Evolutionary conservation across 2,329 filamentous ascomycete species (phyloP).

Genomic region (Nemania sp.): DNA sequence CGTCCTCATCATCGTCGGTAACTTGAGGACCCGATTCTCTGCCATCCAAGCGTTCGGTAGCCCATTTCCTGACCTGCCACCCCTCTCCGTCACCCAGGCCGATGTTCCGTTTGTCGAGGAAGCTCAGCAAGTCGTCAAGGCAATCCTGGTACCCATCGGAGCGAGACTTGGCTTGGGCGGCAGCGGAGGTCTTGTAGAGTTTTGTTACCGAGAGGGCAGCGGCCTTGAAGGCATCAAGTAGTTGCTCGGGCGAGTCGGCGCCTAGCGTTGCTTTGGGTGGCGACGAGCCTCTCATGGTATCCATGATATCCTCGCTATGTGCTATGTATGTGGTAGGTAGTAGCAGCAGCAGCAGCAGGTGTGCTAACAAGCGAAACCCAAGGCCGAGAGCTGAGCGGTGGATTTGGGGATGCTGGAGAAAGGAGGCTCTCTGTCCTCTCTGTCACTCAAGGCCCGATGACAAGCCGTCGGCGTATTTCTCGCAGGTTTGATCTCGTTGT

Average conservation of each 20-base stretch:
- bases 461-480: conserved; percentile 30
- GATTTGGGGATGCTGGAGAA: conserved; percentile 2
- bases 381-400: background rate
- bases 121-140: conserved; percentile 83
- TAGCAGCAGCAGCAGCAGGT: conserved; percentile 6
- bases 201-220: conserved; percentile 94
- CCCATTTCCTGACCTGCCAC: conserved; percentile 65
- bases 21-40: conserved; percentile 57
- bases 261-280: conserved; percentile 42
- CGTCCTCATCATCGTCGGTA: conserved; percentile 73
- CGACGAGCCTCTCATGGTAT: conserved; percentile 39
- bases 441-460: background rate
- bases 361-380: background rate
- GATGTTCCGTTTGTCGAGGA: conserved; percentile 81
- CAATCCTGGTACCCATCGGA: conserved; percentile 91
- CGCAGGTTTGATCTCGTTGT: conserved; percentile 27
- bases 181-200: conserved; percentile 88
- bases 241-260: conserved; percentile 60
- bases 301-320: conserved; percentile 35
- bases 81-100: conserved; percentile 80
- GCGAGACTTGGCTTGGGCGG: conserved; percentile 75
- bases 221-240: conserved; percentile 88
- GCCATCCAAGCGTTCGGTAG: conserved; percentile 70
- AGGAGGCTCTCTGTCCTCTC: background rate
- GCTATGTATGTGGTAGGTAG: too few species aligned